These are phyloP conservation scores for Globisporangium heterothallicum DNA, from an alignment of 352 stramenopile genomes.

Conservation along the genomic window DNA sequence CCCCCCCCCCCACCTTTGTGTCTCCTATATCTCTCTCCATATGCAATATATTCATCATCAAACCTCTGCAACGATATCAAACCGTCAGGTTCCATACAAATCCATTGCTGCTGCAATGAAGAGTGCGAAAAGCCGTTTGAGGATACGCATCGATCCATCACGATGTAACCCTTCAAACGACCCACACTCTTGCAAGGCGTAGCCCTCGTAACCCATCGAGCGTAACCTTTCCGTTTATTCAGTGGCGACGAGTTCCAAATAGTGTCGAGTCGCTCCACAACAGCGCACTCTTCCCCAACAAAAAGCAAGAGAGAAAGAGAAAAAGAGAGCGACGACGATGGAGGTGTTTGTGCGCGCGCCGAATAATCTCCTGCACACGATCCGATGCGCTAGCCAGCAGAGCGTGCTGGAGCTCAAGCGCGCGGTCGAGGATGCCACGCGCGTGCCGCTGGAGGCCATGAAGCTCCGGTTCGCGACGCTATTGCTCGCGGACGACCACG, in stretches of 20 bases:
- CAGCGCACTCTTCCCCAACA: background rate
- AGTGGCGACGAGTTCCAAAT: too few species aligned
- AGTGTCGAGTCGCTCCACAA: too few species aligned
- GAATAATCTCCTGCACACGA: constrained; percentile 13
- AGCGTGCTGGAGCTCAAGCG: constrained; percentile 16
- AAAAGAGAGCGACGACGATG: constrained; percentile 11
- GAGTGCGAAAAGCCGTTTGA: too few species aligned
- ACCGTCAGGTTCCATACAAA: too few species aligned
- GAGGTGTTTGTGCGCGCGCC: constrained; percentile 25
- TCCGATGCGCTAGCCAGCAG: constrained; percentile 6
- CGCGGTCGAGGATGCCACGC: constrained; percentile 15
- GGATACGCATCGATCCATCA: too few species aligned
- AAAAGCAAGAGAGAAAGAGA: background rate
- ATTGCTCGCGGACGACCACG: constrained; percentile 15
- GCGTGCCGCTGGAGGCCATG: constrained; percentile 14
- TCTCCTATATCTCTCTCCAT: too few species aligned
- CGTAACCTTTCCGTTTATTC: background rate
- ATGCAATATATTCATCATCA: too few species aligned
- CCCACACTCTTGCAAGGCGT: too few species aligned
- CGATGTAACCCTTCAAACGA: too few species aligned
- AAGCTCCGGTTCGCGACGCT: constrained; percentile 18
- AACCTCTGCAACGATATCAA: too few species aligned
- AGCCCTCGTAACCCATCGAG: background rate
- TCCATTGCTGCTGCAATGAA: too few species aligned
- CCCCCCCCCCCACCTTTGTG: too few species aligned